Evolutionary conservation across 2,329 filamentous ascomycete species (phyloP), one percentile per base, ranked within the genome.

Genomic region (Cryphonectria parasitica): DNA sequence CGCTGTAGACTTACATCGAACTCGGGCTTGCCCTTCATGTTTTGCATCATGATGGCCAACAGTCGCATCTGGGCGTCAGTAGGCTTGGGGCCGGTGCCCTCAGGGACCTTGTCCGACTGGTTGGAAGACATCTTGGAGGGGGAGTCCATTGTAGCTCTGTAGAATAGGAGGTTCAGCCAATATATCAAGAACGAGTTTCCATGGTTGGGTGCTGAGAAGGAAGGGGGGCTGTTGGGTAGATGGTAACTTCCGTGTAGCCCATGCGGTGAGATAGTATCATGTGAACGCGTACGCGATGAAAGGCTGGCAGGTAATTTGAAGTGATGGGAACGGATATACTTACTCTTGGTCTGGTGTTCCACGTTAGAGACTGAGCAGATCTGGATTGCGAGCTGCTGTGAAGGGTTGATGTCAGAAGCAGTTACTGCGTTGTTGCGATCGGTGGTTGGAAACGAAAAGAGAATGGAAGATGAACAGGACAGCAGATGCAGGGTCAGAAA

Each of bases 1-100:
- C 28, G 54, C 3, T 8, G 54, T 31, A 58, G 52, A 43, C 69
- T 69, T 36, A 71, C 69, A 41, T 76, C 58, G 41, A 74, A 52
- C 13, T 76, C 73, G 17, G 72, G 72, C 68, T 69, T 72, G 10
- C 58, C 65, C 31, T 73, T 69, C 25, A 74, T 68, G 25, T 71
- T 70, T 60, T 69, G 61, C 49, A 74, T 45, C 19, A 75, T 60
- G 31, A 70, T 64, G 13, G 65, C 68, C 4, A 73, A 43, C 17
- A 75, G 72, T 36, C 71, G 72, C n/a, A 61, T 54, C 34, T 76
- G 74, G 11, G 31, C 49, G 0, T 64, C 41, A 6, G 62, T 71
- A 19, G 64, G 64, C 41, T 71, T 73, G 41, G 73, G 69, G 64
- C 65, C 64, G 39, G 52, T 25, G 49, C 28, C 19, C 7, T 45